Evolutionary conservation across 73 alveolate genomes (phyloP).

Genomic region (Loxodes magnus): DNA sequence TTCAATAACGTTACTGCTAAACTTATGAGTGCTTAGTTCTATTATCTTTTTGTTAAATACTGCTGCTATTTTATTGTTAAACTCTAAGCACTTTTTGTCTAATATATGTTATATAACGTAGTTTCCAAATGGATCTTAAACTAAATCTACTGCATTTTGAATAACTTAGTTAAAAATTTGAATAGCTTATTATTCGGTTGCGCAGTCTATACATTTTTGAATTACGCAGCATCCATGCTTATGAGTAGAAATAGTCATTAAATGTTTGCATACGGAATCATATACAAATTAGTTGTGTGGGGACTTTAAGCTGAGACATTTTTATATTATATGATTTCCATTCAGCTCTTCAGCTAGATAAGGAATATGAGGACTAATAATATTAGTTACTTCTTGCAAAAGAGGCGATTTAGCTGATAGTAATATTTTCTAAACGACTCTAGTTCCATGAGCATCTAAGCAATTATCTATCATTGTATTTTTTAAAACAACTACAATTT

Average conservation of each 20-base stretch:
- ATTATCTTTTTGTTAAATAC: slow-evolving; percentile 12
- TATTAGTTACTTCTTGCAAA: slow-evolving; percentile 15
- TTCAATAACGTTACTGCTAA: slow-evolving; percentile 52
- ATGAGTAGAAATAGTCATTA: slow-evolving; percentile 48
- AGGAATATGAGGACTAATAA: slow-evolving; percentile 24
- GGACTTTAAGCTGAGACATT: slow-evolving; percentile 28
- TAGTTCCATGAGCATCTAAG: slow-evolving; percentile 62
- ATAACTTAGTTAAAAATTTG: slow-evolving; percentile 34
- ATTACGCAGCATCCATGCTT: slow-evolving; percentile 84
- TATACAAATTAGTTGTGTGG: slow-evolving; percentile 37
- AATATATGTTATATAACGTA: slow-evolving; percentile 53
- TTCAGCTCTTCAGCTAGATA: slow-evolving; percentile 48
- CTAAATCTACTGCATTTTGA: slow-evolving; percentile 25
- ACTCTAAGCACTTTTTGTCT: neutral
- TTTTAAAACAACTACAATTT: neutral
- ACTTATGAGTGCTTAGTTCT: slow-evolving; percentile 42
- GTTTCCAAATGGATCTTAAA: slow-evolving; percentile 70
- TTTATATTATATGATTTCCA: slow-evolving; percentile 70
- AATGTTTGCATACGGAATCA: slow-evolving; percentile 36
- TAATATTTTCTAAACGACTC: slow-evolving; percentile 54
- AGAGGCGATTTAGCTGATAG: slow-evolving; percentile 23
- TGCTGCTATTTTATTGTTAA: neutral
- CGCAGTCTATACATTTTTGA: slow-evolving; percentile 55
- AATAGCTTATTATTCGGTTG: slow-evolving; percentile 21
- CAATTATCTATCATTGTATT: slow-evolving; percentile 24